Evolutionary conservation across 306 rosid genomes (phyloP).

Genomic region (Potentilla sterilis): DNA sequence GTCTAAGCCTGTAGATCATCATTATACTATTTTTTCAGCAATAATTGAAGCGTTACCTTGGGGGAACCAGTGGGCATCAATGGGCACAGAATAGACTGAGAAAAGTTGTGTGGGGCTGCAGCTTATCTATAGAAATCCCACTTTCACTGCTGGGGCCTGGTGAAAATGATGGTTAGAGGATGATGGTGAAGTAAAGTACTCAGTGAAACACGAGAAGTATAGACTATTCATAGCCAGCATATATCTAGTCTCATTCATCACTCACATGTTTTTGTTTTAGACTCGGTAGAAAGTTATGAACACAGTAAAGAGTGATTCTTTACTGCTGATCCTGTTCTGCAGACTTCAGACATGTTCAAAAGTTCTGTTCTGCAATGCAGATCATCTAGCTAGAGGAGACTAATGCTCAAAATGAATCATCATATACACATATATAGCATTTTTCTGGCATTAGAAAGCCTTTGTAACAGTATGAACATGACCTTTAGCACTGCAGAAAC

Average conservation of each 20-base stretch:
- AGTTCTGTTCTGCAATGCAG: background rate
- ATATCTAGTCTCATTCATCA: background rate
- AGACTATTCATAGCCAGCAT: background rate
- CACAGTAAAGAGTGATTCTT: background rate
- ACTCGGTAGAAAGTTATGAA: background rate
- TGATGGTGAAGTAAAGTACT: background rate
- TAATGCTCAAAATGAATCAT: background rate
- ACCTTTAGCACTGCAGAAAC: constrained; percentile 3
- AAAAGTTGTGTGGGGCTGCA: background rate
- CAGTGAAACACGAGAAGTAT: constrained; percentile 1
- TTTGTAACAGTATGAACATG: background rate
- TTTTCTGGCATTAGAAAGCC: background rate
- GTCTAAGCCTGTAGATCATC: background rate
- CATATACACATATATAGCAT: background rate
- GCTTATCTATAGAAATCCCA: background rate
- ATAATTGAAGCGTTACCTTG: background rate
- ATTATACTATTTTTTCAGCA: background rate
- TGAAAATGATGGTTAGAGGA: background rate
- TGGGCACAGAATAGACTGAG: background rate
- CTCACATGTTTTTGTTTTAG: background rate
- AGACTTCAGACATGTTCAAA: background rate
- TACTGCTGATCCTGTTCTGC: background rate
- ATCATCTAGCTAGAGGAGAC: background rate
- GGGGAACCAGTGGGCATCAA: background rate
- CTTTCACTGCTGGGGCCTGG: background rate